Conservation (phyloP, 805 yeast species). For the Candida cerambycidarum region DNA sequence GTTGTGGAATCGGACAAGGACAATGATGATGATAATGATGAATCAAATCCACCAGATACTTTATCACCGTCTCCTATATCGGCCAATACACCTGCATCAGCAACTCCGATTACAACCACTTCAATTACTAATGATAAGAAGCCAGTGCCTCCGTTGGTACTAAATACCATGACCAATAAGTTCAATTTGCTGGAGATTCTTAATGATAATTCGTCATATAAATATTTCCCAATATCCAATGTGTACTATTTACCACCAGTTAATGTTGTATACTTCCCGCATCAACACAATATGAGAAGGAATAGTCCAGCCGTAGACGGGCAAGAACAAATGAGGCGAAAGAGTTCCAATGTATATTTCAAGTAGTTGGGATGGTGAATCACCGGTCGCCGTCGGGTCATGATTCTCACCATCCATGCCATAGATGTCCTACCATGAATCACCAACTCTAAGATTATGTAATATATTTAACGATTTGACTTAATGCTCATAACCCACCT, state of each 20-base stretch:
- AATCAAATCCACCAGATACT: constrained; percentile 13
- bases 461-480: too few relatives aligned
- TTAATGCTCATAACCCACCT: too few relatives aligned
- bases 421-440: too few relatives aligned
- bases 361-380: constrained; percentile 4
- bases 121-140: neutral
- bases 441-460: too few relatives aligned
- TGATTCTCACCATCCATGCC: too few relatives aligned
- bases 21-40: constrained; percentile 12
- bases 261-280: constrained; percentile 56
- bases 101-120: neutral
- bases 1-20: neutral
- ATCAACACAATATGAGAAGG: constrained; percentile 28
- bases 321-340: constrained; percentile 16
- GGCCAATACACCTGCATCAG: constrained; percentile 1
- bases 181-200: constrained; percentile 1
- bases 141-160: constrained; percentile 15
- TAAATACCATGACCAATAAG: constrained; percentile 9
- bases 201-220: constrained; percentile 26
- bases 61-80: constrained; percentile 1
- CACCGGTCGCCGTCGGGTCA: too few relatives aligned
- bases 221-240: constrained; percentile 50
- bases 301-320: constrained; percentile 13
- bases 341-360: constrained; percentile 27
- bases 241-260: constrained; percentile 56